Base-by-base conservation (phyloP, 2,329 filamentous ascomycete species). In the Elsinoe fawcettii region DNA sequence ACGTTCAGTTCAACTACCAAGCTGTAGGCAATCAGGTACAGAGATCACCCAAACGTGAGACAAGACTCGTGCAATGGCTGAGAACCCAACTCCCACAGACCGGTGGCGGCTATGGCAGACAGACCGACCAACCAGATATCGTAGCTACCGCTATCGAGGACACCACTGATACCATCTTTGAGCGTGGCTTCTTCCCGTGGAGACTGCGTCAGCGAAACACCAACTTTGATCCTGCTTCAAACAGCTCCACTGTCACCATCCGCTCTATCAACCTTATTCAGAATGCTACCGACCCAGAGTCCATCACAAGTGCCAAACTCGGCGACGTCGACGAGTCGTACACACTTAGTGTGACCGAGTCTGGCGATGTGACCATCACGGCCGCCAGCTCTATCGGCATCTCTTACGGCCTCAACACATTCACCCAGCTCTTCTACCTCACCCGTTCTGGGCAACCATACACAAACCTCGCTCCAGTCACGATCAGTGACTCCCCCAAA, bases 311-410 rank as follows among this genome's bases (percentile, higher is more conserved):
- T 66, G 80, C 86, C 8, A 70, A 80, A 2, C 79, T 78, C 20
- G 84, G 82, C 34, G 75, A 81, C 41, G 78, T 88, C 12, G 86
- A 92, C 66, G 89, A 93, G 70, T 87, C 85, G 1, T 95, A 95
- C 73, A 80, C 75, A 23, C 73, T 95, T 25, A 78, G 75, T 1
- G 69, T 95, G 37, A 76, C 76, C 11, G 67, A 71, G 18, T 70
- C 77, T 30, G 87, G 87, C 54, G 73, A 75, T 20, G 85, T 81
- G 27, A 78, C 74, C 37, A 84, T 93, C 64, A 74, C 73, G 22
- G 87, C 86, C 14, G 77, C 76, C 34, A 83, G 86, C 1, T 84
- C 85, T 14, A 79, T 81, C 5, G 89, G 89, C 51, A 74, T 91
- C 32, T 75, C 89, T 16, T 82, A 82, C 62, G 89, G 80, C n/a